These are phyloP conservation scores for Sarocladiaceae sp. DNA, from an alignment of 2,329 filamentous ascomycete genomes.

Conservation along the genomic window DNA sequence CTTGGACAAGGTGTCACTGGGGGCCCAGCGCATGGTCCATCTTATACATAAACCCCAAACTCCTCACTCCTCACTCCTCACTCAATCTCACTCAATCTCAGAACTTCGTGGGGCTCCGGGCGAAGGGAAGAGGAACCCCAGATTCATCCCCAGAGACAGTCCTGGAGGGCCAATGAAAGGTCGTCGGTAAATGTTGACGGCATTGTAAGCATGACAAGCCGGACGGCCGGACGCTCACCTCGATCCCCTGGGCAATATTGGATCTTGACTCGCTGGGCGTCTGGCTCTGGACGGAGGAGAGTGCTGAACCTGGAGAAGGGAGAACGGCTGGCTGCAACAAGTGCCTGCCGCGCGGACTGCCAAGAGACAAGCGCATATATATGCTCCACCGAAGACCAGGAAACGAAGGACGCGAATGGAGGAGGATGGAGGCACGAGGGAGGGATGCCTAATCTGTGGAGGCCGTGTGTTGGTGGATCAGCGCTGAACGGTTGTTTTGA, in stretches of 20 bases:
- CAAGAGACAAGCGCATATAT: conserved; percentile 3
- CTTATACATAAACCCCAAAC: not conserved
- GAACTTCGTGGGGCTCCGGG: conserved; percentile 3
- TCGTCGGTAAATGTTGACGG: conserved; percentile 6
- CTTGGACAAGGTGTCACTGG: not conserved
- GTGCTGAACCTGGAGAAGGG: too few species aligned
- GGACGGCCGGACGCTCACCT: conserved; percentile 1
- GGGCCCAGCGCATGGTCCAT: not conserved
- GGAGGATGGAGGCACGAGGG: not conserved
- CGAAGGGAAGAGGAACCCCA: conserved; percentile 7
- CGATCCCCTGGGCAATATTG: not conserved
- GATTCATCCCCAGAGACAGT: conserved; percentile 1
- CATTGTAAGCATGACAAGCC: conserved; percentile 9
- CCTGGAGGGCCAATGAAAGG: conserved; percentile 1
- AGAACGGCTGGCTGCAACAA: not conserved
- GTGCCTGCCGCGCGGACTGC: conserved; percentile 3
- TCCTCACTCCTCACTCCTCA: not conserved
- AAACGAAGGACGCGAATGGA: not conserved
- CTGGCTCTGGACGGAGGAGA: too few species aligned
- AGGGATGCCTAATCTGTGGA: conserved; percentile 4
- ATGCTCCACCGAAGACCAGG: conserved; percentile 3
- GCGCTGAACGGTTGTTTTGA: not conserved
- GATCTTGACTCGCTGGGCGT: not conserved
- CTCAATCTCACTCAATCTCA: not conserved
- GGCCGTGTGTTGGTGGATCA: conserved; percentile 1